Base-by-base conservation (phyloP, 352 stramenopile genomes). In the Phytophthora ohioensis region DNA sequence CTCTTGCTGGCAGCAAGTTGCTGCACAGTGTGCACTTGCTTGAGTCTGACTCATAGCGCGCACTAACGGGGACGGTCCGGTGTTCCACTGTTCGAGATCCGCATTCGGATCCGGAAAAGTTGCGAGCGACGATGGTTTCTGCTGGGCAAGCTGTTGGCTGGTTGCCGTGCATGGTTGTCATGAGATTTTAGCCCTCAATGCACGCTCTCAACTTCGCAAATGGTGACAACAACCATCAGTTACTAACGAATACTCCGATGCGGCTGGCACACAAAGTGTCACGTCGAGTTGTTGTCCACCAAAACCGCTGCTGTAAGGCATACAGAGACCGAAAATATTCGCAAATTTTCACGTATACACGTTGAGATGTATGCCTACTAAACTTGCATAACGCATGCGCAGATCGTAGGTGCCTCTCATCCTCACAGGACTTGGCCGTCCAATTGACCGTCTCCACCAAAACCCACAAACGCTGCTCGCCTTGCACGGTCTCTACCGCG, bases 401-500 rank as follows among this genome's bases (percentile, higher is more conserved):
- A 54, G 36, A 45, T 41, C 39, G 15, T 27, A 38, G 49, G 34
- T 27, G 21, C 34, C 43, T 57, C 64, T 61, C 64, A 66, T 71
- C 64, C 38, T 57, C 57, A 49, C 32, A 45, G 42, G 55, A 46
- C 63, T 51, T 31, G 56, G 64, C 21, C 27, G 51, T 52, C 71
- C 54, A 63, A 58, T 39, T 60, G 58, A 59, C 45, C 62, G 68
- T 72, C 68, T 75, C 68, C 62, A 75, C 68, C 68, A 75, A 75
- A 72, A 75, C 12, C 68, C 62, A 75, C 68, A 62, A 75, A 75
- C 68, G 71, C 12, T 36, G 15, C 41, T 34, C 34, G 38, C 46
- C 39, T 53, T 51, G 64, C 45, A 73, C 67, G 55, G 48, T 71
- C 62, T 75, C 63, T 75, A 75, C 62, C 68, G 49, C 53, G 27